Evolutionary conservation across 2,329 filamentous ascomycete species (phyloP).

Genomic region (Tolypocladium ophioglossoides): DNA sequence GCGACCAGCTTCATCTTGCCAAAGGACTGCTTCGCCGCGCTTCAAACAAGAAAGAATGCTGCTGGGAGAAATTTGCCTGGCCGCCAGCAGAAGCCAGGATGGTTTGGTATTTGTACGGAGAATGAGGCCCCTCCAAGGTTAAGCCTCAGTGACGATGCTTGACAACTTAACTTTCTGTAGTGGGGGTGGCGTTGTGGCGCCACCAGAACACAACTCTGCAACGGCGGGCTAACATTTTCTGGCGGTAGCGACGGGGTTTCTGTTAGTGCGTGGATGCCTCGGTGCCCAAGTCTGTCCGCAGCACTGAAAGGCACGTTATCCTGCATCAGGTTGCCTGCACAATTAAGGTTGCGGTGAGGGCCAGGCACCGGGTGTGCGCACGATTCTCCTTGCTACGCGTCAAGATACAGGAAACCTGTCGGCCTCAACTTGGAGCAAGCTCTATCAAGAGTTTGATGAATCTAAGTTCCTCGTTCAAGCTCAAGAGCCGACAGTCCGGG

Average conservation of each 20-base stretch:
- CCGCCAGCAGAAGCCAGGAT: neutral
- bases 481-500: too few relatives aligned
- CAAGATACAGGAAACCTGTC: too few relatives aligned
- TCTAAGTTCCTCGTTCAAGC: too few relatives aligned
- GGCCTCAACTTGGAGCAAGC: too few relatives aligned
- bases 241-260: neutral
- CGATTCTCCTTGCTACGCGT: too few relatives aligned
- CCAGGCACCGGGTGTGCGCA: too few relatives aligned
- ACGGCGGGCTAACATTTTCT: neutral
- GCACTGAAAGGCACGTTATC: neutral
- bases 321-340: too few relatives aligned
- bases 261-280: neutral
- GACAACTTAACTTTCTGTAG: neutral
- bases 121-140: neutral
- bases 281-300: neutral
- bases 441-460: too few relatives aligned
- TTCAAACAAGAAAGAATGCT: neutral
- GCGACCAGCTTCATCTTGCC: conserved; percentile 29
- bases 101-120: neutral
- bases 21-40: neutral
- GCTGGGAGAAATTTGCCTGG: neutral
- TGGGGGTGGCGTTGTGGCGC: conserved; percentile 1
- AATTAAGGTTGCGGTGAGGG: too few relatives aligned
- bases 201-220: neutral
- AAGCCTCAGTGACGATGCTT: neutral